Evolutionary conservation across 2,329 filamentous ascomycete genomes (phyloP).

Genomic region (Aspergillus aculeatinus): DNA sequence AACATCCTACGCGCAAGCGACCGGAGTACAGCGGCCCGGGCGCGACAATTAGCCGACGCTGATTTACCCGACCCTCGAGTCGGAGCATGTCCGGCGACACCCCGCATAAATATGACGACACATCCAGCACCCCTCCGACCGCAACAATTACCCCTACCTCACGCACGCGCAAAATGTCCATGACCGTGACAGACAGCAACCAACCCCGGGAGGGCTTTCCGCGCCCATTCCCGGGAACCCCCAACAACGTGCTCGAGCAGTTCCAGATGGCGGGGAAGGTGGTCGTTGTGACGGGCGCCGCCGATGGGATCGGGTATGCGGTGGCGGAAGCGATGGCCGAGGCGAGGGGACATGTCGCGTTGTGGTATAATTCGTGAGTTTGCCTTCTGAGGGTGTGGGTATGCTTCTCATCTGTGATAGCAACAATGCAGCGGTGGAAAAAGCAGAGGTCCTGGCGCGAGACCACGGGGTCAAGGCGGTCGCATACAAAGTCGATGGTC

Average conservation of each 20-base stretch:
- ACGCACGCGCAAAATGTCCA: slow-evolving; percentile 37
- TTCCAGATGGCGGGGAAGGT: slow-evolving; percentile 43
- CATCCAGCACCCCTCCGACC: not conserved
- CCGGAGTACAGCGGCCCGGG: no score
- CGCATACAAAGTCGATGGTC: slow-evolving; percentile 47
- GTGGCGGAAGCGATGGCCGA: slow-evolving; percentile 50
- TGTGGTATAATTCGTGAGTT: slow-evolving; percentile 42
- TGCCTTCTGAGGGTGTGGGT: not conserved
- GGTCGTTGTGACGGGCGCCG: slow-evolving; percentile 47
- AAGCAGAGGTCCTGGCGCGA: slow-evolving; percentile 34
- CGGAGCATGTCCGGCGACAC: no score
- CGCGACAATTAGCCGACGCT: no score
- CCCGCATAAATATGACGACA: no score
- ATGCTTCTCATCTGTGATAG: slow-evolving; percentile 15
- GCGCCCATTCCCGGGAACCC: slow-evolving; percentile 40
- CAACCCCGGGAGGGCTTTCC: slow-evolving; percentile 36
- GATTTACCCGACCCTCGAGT: no score
- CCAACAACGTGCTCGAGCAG: slow-evolving; percentile 48
- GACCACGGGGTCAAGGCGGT: slow-evolving; percentile 38
- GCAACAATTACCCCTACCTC: not conserved
- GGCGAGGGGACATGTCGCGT: slow-evolving; percentile 44
- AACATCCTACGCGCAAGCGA: no score
- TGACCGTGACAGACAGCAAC: slow-evolving; percentile 35
- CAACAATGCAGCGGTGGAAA: slow-evolving; percentile 38
- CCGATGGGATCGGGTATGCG: slow-evolving; percentile 48